Conservation (phyloP, 768 basidiomycete genomes). For the Auricularia heimuer region DNA sequence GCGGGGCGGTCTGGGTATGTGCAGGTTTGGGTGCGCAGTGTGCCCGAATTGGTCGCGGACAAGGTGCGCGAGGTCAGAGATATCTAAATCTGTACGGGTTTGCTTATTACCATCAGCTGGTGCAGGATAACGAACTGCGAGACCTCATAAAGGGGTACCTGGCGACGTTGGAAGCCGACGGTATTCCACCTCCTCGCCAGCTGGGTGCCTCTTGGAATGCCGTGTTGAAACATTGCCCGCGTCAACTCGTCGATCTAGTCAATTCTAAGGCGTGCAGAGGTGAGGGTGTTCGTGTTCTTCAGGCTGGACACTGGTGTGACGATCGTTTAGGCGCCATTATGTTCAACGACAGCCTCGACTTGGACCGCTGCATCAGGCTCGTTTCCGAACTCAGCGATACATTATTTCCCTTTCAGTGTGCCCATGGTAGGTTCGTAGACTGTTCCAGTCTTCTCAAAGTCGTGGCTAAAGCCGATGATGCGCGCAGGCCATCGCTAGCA, state of each 20-base stretch:
- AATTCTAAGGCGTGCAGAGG: slow-evolving; percentile 97
- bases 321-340: slow-evolving; percentile 74
- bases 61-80: slow-evolving; percentile 35
- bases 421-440: slow-evolving; percentile 69
- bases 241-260: slow-evolving; percentile 66
- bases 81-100: background rate
- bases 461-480: background rate
- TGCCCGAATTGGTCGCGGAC: slow-evolving; percentile 64
- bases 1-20: slow-evolving; percentile 34
- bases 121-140: slow-evolving; percentile 60
- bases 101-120: slow-evolving; percentile 34
- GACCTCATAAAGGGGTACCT: slow-evolving; percentile 68
- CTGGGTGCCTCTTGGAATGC: slow-evolving; percentile 44
- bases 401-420: slow-evolving; percentile 87
- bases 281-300: slow-evolving; percentile 23
- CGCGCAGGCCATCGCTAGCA: slow-evolving; percentile 42
- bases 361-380: slow-evolving; percentile 60
- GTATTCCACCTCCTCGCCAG: slow-evolving; percentile 12
- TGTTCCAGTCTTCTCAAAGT: slow-evolving; percentile 2
- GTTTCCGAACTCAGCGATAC: slow-evolving; percentile 60
- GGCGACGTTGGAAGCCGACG: slow-evolving; percentile 45
- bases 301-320: background rate
- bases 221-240: slow-evolving; percentile 75
- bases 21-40: slow-evolving; percentile 52
- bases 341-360: slow-evolving; percentile 78